Base-by-base conservation (phyloP, 2,329 filamentous ascomycete species). In the Penicillium italicum region DNA sequence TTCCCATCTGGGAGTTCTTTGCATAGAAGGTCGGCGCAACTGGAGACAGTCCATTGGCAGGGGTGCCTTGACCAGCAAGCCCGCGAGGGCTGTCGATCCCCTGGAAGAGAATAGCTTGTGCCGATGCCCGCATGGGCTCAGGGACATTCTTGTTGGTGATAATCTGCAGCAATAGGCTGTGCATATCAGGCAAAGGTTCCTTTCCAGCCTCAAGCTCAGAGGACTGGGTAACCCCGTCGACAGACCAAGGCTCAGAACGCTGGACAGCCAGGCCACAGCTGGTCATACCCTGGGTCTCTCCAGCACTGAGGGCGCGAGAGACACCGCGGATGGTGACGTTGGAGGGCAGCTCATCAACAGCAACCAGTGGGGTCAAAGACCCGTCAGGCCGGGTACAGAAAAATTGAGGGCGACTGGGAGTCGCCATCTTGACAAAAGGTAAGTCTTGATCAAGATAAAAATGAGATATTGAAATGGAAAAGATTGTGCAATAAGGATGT, bases 321-420 rank as follows among this genome's bases (percentile, higher is more conserved):
- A 75, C 66, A 12, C 71, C 74, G 30, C 66, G 67, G 48, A 80
- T 68, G 4, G 61, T 59, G 37, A 79, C 48, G 20, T 66, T 61
- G 2, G 64, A 24, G 3, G 77, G 76, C 1, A 80, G 66, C 58
- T 80, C 77, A 57, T 79, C 77, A 5, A 78, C 62, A 6, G 77
- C 73, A 41, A 80, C 66, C 12, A 80, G 69, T 5, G 77, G 75
- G 18, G 72, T 73, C 41, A 77, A 56, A 8, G 63, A 66, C 30
- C 75, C 74, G 62, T 76, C 71, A 37, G 72, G 69, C 34, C 77
- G 75, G 38, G 72, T 66, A 43, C 76, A 68, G 60, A 77, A 79
- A 59, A 73, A 77, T 54, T 69, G 68, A 36, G 76, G 75, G 45
- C 68, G 71, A 45, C 71, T 60, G 12, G 64, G 53, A 24, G 62